Evolutionary conservation across 805 yeast species (phyloP).

Genomic region (Candida koratica): DNA sequence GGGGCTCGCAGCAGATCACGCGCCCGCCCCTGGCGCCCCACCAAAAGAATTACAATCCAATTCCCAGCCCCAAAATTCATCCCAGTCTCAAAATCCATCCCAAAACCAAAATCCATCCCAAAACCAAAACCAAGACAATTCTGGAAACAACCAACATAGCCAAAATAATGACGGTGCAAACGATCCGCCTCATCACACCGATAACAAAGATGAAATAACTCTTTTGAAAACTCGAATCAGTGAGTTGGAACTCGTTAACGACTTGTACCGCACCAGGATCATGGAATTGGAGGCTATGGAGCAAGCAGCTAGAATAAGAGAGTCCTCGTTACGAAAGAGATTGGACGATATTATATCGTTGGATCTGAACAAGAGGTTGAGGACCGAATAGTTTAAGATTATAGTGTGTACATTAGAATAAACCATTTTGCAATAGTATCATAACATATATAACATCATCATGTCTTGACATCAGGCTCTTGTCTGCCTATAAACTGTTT

Average conservation of each 20-base stretch:
- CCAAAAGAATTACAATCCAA: neutral
- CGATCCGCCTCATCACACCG: conserved; percentile 1
- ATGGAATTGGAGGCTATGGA: conserved; percentile 74
- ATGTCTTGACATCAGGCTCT: conserved; percentile 84
- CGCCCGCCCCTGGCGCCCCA: neutral
- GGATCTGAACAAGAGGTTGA: conserved; percentile 17
- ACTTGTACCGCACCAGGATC: conserved; percentile 77
- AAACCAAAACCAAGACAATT: conserved; percentile 1
- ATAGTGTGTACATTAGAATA: conserved; percentile 10
- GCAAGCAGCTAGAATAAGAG: conserved; percentile 50
- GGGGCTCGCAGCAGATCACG: neutral
- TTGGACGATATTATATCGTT: conserved; percentile 42
- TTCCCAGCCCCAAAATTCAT: neutral
- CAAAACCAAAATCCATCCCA: conserved; percentile 1
- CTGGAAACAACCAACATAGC: neutral
- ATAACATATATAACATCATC: neutral
- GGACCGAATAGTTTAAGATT: conserved; percentile 36
- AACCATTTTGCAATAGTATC: too few species aligned
- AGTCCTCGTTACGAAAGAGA: conserved; percentile 44
- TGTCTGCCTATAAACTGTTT: conserved; percentile 72
- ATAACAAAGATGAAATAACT: conserved; percentile 24
- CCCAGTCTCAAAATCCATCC: neutral
- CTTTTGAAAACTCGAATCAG: conserved; percentile 69
- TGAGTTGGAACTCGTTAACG: conserved; percentile 88
- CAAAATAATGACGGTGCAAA: neutral